Percentiles rank a stretch among this genome's conserved stretches.
Evolutionary conservation across 2,329 filamentous ascomycete species (phyloP).

Genomic region (Aspergillus candidus): DNA sequence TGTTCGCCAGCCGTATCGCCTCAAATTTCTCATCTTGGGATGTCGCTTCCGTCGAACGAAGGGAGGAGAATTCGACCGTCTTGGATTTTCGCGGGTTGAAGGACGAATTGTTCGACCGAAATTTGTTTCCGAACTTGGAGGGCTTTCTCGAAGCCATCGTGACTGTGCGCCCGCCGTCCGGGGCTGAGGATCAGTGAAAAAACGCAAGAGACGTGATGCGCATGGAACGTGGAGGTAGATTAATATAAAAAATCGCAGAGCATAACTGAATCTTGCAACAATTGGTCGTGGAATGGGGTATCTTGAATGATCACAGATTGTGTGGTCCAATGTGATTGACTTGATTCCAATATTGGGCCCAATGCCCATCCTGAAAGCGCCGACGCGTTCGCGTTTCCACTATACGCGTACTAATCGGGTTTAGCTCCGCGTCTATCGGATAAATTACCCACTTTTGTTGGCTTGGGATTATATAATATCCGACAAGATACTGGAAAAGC

Average conservation of each 20-base stretch:
- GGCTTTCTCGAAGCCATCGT: constrained; percentile 46
- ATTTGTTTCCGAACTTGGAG: constrained; percentile 61
- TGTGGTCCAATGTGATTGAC: constrained; percentile 7
- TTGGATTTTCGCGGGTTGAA: constrained; percentile 55
- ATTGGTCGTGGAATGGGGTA: not conserved
- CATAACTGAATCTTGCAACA: constrained; percentile 9
- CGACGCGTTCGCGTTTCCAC: constrained; percentile 34
- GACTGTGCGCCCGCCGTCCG: constrained; percentile 21
- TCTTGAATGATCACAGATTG: constrained; percentile 2
- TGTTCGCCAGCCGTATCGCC: constrained; percentile 71
- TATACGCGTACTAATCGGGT: constrained; percentile 21
- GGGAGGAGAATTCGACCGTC: constrained; percentile 70
- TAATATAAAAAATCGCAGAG: constrained; percentile 5
- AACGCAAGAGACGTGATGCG: constrained; percentile 11
- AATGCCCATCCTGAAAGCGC: constrained; percentile 9
- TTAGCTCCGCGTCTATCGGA: constrained; percentile 13
- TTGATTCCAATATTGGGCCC: constrained; percentile 10
- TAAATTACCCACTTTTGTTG: constrained; percentile 14
- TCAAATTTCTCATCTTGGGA: constrained; percentile 92
- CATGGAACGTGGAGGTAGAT: constrained; percentile 19
- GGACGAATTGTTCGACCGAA: constrained; percentile 38
- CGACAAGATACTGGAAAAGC: not conserved
- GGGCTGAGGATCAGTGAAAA: constrained; percentile 19
- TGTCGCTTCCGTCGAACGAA: constrained; percentile 73
- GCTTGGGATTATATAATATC: no score